Percentiles rank a stretch among this genome's conserved stretches.
Evolutionary conservation across 2,329 filamentous ascomycete genomes (phyloP).

Genomic region (Fusarium neocosmosporiellum): DNA sequence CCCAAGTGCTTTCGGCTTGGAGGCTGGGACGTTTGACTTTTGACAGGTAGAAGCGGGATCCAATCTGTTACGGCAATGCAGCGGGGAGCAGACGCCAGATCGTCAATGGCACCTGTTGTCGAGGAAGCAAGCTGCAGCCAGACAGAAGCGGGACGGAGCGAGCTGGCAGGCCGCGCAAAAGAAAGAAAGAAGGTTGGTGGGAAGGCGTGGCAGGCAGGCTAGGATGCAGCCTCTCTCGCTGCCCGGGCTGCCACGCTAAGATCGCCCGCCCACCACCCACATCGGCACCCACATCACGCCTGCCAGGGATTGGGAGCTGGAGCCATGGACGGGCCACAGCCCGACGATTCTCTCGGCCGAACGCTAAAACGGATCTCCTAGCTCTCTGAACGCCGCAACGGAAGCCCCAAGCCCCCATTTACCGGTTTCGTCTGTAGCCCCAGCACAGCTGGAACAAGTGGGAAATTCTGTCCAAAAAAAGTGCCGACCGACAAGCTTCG

Average conservation of each 20-base stretch:
- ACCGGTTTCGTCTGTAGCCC: conserved; percentile 1
- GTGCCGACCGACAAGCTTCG: conserved; percentile 20
- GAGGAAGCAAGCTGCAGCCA: conserved; percentile 19
- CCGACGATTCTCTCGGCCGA: conserved; percentile 7
- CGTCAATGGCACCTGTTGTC: conserved; percentile 9
- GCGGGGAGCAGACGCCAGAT: background rate
- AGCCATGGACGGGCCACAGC: background rate
- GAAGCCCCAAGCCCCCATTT: conserved; percentile 4
- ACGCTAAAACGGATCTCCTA: conserved; percentile 21
- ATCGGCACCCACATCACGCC: conserved; percentile 10
- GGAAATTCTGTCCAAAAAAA: conserved; percentile 2
- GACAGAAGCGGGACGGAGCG: background rate
- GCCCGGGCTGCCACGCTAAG: conserved; percentile 34
- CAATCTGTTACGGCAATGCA: background rate
- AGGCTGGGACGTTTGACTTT: background rate
- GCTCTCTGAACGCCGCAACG: conserved; percentile 5
- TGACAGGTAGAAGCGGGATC: background rate
- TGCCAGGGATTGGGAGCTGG: conserved; percentile 20
- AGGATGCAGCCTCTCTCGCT: conserved; percentile 3
- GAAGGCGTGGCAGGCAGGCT: conserved; percentile 9
- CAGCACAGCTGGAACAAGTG: conserved; percentile 1
- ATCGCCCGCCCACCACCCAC: conserved; percentile 36
- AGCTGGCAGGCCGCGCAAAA: background rate
- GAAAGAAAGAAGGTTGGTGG: conserved; percentile 22
- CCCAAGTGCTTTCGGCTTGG: background rate